phyloP scores from a whole-genome alignment of 352 stramenopile genomes.

The Phytopythium sindhum region DNA sequence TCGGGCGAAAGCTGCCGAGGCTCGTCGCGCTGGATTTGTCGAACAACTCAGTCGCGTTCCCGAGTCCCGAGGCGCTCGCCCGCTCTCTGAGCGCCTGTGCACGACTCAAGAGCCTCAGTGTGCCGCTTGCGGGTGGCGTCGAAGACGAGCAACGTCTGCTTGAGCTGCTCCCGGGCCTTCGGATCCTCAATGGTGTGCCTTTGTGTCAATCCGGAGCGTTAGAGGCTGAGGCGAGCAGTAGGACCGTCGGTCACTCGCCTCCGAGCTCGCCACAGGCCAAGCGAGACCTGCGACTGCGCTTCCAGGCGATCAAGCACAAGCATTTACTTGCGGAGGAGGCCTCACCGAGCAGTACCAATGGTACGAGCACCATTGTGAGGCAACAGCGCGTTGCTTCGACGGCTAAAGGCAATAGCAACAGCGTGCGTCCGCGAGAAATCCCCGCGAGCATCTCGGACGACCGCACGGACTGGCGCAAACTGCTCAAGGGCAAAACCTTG shows the following conservation, averaged over 20 bases:
- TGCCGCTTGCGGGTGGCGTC: slow-evolving; percentile 41
- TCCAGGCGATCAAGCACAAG: slow-evolving; percentile 15
- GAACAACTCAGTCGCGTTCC: slow-evolving; percentile 41
- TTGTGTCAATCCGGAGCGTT: slow-evolving; percentile 2
- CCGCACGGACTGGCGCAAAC: slow-evolving; percentile 58
- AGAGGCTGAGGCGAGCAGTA: background rate
- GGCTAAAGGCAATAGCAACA: slow-evolving; percentile 22
- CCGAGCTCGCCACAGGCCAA: slow-evolving; percentile 34
- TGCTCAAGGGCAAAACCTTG: slow-evolving; percentile 37
- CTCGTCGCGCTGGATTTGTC: slow-evolving; percentile 64
- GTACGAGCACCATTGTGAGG: background rate
- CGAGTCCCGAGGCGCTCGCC: slow-evolving; percentile 29
- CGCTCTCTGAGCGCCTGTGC: slow-evolving; percentile 37
- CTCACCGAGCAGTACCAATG: background rate
- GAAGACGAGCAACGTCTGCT: slow-evolving; percentile 58
- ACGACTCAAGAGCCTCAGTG: slow-evolving; percentile 57
- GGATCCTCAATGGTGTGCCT: slow-evolving; percentile 57
- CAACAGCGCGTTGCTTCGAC: background rate
- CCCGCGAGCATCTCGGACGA: slow-evolving; percentile 58
- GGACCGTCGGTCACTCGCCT: background rate
- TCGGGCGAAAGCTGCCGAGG: slow-evolving; percentile 33
- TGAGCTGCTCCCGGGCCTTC: slow-evolving; percentile 50
- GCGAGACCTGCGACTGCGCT: slow-evolving; percentile 28
- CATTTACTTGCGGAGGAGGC: background rate
- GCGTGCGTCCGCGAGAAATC: slow-evolving; percentile 39